Percentiles rank a stretch among this genome's conserved stretches.
Conservation (phyloP, 192 early-diverging fungal species). For the Rhizoclosmatium globosum region DNA sequence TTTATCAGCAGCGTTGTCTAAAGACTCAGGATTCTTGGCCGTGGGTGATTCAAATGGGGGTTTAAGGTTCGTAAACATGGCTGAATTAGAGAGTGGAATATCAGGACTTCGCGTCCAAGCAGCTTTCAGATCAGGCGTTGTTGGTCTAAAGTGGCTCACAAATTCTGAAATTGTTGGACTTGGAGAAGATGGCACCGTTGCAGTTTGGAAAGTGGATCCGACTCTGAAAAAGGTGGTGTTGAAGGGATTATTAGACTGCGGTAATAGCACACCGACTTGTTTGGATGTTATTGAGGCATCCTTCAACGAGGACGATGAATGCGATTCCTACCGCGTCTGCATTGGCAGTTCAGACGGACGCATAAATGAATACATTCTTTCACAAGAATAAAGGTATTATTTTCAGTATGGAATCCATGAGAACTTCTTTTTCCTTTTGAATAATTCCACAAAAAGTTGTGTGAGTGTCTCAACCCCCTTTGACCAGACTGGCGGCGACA, state of each 20-base stretch:
- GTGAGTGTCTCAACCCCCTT: too few species aligned
- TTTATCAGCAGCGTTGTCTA: neutral
- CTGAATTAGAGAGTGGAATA: neutral
- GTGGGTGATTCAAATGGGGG: slow-evolving; percentile 25
- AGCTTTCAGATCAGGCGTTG: neutral
- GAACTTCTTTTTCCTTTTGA: too few species aligned
- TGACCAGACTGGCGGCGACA: too few species aligned
- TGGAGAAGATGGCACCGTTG: neutral
- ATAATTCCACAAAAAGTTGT: too few species aligned
- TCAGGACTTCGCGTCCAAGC: neutral
- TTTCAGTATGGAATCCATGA: too few species aligned
- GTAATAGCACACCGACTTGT: slow-evolving; percentile 4
- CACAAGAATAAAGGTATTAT: too few species aligned
- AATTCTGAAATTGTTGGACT: neutral
- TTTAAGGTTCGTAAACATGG: neutral
- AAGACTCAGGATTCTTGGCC: neutral
- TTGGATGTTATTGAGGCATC: slow-evolving; percentile 5
- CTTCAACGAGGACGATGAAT: neutral
- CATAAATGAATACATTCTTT: slow-evolving; percentile 11
- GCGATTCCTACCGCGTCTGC: slow-evolving; percentile 2
- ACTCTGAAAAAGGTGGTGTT: neutral
- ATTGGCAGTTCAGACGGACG: slow-evolving; percentile 13
- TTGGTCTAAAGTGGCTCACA: slow-evolving; percentile 21
- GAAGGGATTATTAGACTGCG: neutral
- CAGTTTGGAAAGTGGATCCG: slow-evolving; percentile 4